Percentiles rank a stretch among this genome's conserved stretches.
Evolutionary conservation across 352 stramenopile species (phyloP).

Genomic region (Bremia lactucae): DNA sequence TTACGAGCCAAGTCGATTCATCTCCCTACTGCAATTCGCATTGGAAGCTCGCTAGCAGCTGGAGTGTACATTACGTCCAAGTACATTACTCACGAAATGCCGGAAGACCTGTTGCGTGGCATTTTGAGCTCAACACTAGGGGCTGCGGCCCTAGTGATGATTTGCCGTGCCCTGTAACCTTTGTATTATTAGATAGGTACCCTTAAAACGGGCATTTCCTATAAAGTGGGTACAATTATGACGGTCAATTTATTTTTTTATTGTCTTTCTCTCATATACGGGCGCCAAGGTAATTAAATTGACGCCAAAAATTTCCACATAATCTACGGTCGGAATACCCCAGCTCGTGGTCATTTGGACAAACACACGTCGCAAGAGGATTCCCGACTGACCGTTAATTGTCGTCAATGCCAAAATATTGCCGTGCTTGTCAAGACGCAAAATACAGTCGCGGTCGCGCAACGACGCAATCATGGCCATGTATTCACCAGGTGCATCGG

Average conservation of each 20-base stretch:
- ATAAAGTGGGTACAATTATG: too few relatives aligned
- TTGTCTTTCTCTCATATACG: conserved; percentile 81
- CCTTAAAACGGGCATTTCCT: too few relatives aligned
- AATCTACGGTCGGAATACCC: conserved; percentile 73
- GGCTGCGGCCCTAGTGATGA: conserved; percentile 69
- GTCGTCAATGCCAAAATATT: conserved; percentile 52
- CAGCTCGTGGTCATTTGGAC: conserved; percentile 79
- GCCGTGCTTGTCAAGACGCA: conserved; percentile 46
- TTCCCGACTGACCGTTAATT: conserved; percentile 52
- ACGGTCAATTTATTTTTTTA: conserved; percentile 42
- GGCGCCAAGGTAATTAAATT: conserved; percentile 41
- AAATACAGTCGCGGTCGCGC: conserved; percentile 51
- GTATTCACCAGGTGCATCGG: conserved; percentile 31
- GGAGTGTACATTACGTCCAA: conserved; percentile 75
- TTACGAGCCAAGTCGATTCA: conserved; percentile 70
- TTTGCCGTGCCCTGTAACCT: conserved; percentile 59
- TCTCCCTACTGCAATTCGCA: conserved; percentile 48
- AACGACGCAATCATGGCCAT: conserved; percentile 45
- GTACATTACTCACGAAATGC: conserved; percentile 70
- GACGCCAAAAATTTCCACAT: conserved; percentile 74
- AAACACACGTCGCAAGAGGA: conserved; percentile 67
- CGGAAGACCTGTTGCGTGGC: conserved; percentile 58
- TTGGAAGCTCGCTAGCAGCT: conserved; percentile 51
- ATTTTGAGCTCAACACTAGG: conserved; percentile 64
- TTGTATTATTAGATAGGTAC: conserved; percentile 4